Evolutionary conservation across 1,139 yeast genomes (phyloP).

Genomic region (Kazachstania sp.): DNA sequence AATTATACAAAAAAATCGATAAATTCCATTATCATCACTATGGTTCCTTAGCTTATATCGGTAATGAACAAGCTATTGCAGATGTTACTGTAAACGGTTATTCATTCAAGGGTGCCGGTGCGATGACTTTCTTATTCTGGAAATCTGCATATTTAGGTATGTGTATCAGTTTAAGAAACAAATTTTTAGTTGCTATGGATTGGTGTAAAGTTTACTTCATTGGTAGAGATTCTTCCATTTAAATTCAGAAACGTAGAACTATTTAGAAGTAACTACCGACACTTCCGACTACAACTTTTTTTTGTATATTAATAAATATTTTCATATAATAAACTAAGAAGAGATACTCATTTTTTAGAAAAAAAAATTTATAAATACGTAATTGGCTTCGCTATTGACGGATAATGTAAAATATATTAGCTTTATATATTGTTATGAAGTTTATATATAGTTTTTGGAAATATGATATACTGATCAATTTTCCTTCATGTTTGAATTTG

Average conservation of each 20-base stretch:
- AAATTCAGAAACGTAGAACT: slow-evolving; percentile 2
- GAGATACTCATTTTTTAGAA: too few relatives aligned
- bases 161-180: slow-evolving; percentile 85
- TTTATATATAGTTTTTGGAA: slow-evolving; percentile 1
- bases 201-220: slow-evolving; percentile 81
- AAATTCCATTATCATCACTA: slow-evolving; percentile 55
- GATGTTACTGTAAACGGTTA: slow-evolving; percentile 80
- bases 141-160: slow-evolving; percentile 85
- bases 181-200: slow-evolving; percentile 73
- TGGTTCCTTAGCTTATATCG: slow-evolving; percentile 76
- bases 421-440: slow-evolving; percentile 2
- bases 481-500: neutral
- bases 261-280: too few relatives aligned
- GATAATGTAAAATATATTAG: slow-evolving; percentile 2
- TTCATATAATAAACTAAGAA: too few relatives aligned
- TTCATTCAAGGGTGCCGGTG: slow-evolving; percentile 72
- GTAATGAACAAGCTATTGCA: slow-evolving; percentile 89
- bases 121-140: slow-evolving; percentile 86
- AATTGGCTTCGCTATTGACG: neutral
- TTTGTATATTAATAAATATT: too few relatives aligned
- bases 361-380: too few relatives aligned
- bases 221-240: slow-evolving; percentile 70
- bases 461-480: neutral
- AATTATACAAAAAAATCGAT: slow-evolving; percentile 37
- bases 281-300: too few relatives aligned